phyloP scores from a whole-genome alignment of 768 basidiomycete genomes.

The Lactifluus echinatus region DNA sequence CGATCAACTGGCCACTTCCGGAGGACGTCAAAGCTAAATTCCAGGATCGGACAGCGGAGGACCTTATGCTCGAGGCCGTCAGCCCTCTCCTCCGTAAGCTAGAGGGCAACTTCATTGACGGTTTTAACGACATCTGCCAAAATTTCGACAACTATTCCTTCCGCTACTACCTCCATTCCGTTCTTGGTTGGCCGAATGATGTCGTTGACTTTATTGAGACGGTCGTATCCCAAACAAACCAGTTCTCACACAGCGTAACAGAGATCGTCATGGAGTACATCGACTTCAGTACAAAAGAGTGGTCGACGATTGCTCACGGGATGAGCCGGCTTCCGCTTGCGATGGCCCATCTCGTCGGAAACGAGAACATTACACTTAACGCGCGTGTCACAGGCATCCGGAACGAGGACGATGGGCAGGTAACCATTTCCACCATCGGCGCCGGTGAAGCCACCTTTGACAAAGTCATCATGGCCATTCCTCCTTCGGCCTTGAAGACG shows the following conservation, averaged over 20 bases:
- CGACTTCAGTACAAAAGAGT: constrained; percentile 22
- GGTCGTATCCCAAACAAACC: constrained; percentile 23
- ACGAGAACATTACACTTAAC: constrained; percentile 21
- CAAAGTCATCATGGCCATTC: constrained; percentile 22
- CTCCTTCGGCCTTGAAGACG: constrained; percentile 23
- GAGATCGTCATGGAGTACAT: constrained; percentile 24
- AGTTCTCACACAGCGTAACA: constrained; percentile 24
- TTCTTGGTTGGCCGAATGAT: constrained; percentile 15
- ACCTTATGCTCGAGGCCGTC: constrained; percentile 17
- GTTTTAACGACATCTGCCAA: constrained; percentile 18
- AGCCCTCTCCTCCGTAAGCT: constrained; percentile 12
- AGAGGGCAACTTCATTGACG: constrained; percentile 14
- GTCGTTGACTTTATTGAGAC: constrained; percentile 24
- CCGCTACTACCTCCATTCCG: constrained; percentile 18
- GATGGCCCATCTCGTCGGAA: constrained; percentile 20
- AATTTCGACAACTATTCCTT: constrained; percentile 20
- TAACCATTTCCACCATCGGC: constrained; percentile 9
- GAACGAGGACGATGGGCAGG: constrained; percentile 12
- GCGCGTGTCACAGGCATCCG: constrained; percentile 19
- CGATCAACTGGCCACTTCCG: constrained; percentile 12
- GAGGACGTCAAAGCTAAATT: neutral
- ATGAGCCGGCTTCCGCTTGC: constrained; percentile 23
- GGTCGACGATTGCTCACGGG: constrained; percentile 21
- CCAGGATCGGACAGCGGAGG: constrained; percentile 12
- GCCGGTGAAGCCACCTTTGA: constrained; percentile 18